Evolutionary conservation across 768 basidiomycete genomes (phyloP), one percentile per base, ranked within the genome.

Genomic region (Psilocybe tampanensis): DNA sequence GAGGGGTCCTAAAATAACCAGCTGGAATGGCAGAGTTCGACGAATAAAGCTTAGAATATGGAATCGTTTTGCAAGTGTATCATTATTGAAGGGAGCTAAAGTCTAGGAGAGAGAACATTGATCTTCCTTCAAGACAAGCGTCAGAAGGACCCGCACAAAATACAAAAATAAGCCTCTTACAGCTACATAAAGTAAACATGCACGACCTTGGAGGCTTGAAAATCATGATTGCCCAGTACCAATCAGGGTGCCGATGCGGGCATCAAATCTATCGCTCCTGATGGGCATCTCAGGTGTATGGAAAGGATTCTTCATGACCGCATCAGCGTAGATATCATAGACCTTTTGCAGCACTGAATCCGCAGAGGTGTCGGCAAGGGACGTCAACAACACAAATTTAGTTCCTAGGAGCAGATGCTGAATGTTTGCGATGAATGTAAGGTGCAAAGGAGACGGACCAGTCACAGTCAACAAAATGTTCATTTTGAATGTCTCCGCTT

Each of bases 281-380:
- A 98, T 95, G 2, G 97, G 97, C 96, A 98, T 99, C 71, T 98
- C 97, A n/a, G 91, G 92, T 5, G 94, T 96, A 72, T 98, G 94
- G 73, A 99, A 99, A 0, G 97, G 97, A 68, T 98, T 98, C 79
- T 98, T 98, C 93, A 98, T 96, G 53, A 95, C 95, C 1, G 91
- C 86, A 68, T 98, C 97, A 0, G 95, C 83, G 70, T 98, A 99
- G 18, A 84, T 85, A 70, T 98, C 94, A 72, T 98, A 98, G 45
- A 94, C 87, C 70, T 87, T 92, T 65, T 89, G 88, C 39, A 99
- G 76, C 19, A 89, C 77, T 2, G 82, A 65, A 49, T 83, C 93
- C 32, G 90, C 85, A 1, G 82, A 82, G 8, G 84, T 75, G 64
- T 94, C 92, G 1, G 84, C 78, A 36, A 92, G 73, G 1, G 95